Base-by-base conservation (phyloP, 1,139 yeast species). In the Kurtzmaniella quercitrusa region DNA sequence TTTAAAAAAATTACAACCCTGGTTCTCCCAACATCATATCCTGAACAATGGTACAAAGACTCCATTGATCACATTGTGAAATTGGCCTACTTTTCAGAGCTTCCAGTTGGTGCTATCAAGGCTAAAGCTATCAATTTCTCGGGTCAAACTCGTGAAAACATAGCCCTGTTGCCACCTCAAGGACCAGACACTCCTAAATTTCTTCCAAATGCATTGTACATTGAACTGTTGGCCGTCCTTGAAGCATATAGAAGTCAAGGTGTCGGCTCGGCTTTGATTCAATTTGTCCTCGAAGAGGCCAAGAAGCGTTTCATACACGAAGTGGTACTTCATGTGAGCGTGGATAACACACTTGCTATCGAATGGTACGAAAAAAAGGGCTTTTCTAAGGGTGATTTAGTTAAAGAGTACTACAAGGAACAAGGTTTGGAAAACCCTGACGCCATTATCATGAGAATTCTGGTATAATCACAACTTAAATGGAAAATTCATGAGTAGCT, bases 61-160 rank as follows among this genome's bases (percentile, higher is more conserved):
- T 58, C 74, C 9, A 56, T 70, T 17, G 67, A 62, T 42, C 68
- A 62, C 44, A 56, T 70, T 33, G 66, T 61, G 21, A 63, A 65
- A 48, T 50, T 73, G 45, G 87, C 83, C 2, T 82, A 62, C 59
- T 79, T 71, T 55, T 72, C 81, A 14, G 88, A 81, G 50, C 65
- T 80, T 12, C 87, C 94, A 11, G 88, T 87, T 4, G 95, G 91
- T 3, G 83, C 81, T 2, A 66, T 86, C 28, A 78, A 74, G 50
- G 81, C 81, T 33, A 74, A 74, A 50, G 57, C 73, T 2, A 56
- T 76, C 47, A 59, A 54, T 30, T 49, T 56, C 15, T 12, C 45
- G 2, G 39, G 39, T 33, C 46, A 43, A 21, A 26, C 44, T 18
- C 37, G 48, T 47, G 45, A 39, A 14, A 39, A 28, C 37, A 33